Conservation (phyloP, 305 asterid genomes). For the Salvia sclarea region DNA sequence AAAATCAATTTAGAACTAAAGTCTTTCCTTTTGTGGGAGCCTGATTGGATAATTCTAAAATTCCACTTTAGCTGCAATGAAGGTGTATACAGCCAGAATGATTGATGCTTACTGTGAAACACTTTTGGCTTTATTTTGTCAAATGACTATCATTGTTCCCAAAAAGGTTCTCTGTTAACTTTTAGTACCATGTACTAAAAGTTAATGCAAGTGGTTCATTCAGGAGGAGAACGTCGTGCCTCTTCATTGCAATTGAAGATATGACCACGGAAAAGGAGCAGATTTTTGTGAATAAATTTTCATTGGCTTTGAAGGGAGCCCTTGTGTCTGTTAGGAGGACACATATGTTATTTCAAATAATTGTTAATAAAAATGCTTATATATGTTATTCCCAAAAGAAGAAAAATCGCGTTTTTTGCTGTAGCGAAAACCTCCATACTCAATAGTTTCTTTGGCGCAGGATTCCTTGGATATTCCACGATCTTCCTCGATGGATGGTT, state of each 20-base stretch:
- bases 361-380: conserved; percentile 31
- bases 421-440: conserved; percentile 64
- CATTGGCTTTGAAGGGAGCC: conserved; percentile 32
- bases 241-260: conserved; percentile 15
- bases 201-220: conserved; percentile 17
- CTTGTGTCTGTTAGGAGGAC: conserved; percentile 32
- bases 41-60: not conserved
- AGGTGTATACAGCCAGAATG: conserved; percentile 6
- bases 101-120: conserved; percentile 2
- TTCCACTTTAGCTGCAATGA: conserved; percentile 4
- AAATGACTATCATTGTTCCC: not conserved
- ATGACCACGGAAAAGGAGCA: conserved; percentile 21
- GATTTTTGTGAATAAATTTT: conserved; percentile 11
- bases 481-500: conserved; percentile 90
- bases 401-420: conserved; percentile 38
- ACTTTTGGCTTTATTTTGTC: not conserved
- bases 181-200: conserved; percentile 6
- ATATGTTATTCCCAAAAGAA: conserved; percentile 44
- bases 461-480: conserved; percentile 89
- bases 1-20: conserved; percentile 2
- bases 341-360: conserved; percentile 29
- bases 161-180: not conserved
- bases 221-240: not conserved
- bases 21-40: not conserved
- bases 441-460: conserved; percentile 99